Base-by-base conservation (phyloP, 2,329 filamentous ascomycete genomes). In the Delphinella strobiligena region DNA sequence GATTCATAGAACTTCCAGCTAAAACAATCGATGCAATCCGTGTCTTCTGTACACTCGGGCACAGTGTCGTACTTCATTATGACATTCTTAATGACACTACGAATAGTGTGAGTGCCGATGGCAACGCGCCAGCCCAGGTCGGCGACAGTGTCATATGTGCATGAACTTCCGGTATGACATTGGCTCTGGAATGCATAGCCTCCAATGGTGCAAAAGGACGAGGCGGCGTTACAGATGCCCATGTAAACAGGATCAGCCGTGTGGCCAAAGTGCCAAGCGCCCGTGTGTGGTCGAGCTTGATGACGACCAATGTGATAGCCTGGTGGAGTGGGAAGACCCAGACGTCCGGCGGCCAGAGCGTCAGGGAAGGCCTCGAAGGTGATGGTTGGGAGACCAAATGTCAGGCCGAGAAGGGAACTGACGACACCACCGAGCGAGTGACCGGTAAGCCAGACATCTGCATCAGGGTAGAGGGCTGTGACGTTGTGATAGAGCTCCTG, bases 1-100 rank as follows among this genome's bases (percentile, higher is more conserved):
- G 87, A 93, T 60, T 88, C 81, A 54, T 85, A 93, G 68, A 87
- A 93, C 54, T 94, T 93, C 91, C 91, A 96, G 41, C 81, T 78
- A 42, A 76, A 84, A 54, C 89, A 96, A 58, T 98, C 91, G 31
- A 82, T 77, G 56, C 91, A 96, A 47, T 78, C 69, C 38, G 77
- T 71, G 5, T 89, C 88, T 19, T 72, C 69, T 39, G 72, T 73
- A 60, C 91, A 96, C 48, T 74, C 65, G 0, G 91, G 82, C 0
- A 93, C 84, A 3, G 69, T 65, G 46, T 93, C 82, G 53, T 96
- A 96, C 50, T 78, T 79, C 52, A 81, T 71, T 45, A 96, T 72
- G 3, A 98, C 84, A 56, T 94, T 84, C 42, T 78, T 74, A 53
- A 98, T 95, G 34, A 95, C 88, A 19, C 75, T 77, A 43, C 79